These are phyloP conservation scores for Dictyophora rubrovolvata DNA, from an alignment of 768 basidiomycete genomes.

Conservation along the genomic window DNA sequence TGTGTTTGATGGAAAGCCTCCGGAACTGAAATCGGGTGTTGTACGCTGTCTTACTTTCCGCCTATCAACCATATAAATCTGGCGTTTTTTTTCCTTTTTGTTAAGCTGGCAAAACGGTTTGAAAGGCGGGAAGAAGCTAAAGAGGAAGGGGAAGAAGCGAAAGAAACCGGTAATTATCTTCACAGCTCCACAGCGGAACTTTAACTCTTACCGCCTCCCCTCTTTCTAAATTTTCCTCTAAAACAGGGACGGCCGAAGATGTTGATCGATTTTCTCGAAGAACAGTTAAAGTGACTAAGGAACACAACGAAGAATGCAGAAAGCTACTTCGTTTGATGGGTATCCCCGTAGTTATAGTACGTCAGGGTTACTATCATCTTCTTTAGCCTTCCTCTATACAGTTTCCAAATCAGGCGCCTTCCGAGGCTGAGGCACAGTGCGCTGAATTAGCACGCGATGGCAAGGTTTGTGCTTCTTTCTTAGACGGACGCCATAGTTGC, in stretches of 20 bases:
- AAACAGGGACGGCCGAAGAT: conserved; percentile 74
- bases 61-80: conserved; percentile 6
- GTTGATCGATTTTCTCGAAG: conserved; percentile 83
- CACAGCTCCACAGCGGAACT: not conserved
- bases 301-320: conserved; percentile 95
- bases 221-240: not conserved
- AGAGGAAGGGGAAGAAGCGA: conserved; percentile 91
- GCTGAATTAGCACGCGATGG: conserved; percentile 96
- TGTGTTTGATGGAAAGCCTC: conserved; percentile 97
- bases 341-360: conserved; percentile 85
- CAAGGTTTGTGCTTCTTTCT: conserved; percentile 40
- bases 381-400: not conserved
- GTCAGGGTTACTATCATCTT: conserved; percentile 19
- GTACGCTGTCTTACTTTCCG: conserved; percentile 31
- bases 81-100: not conserved
- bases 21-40: conserved; percentile 93
- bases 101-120: conserved; percentile 90
- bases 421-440: conserved; percentile 98
- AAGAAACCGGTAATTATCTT: conserved; percentile 58
- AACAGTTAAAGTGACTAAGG: conserved; percentile 87
- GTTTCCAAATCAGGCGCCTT: conserved; percentile 67
- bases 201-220: not conserved
- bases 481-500: not conserved
- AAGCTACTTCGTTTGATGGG: conserved; percentile 88
- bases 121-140: conserved; percentile 87